phyloP scores from a whole-genome alignment of 2,329 filamentous ascomycete species.

The Cladophialophora carrionii region DNA sequence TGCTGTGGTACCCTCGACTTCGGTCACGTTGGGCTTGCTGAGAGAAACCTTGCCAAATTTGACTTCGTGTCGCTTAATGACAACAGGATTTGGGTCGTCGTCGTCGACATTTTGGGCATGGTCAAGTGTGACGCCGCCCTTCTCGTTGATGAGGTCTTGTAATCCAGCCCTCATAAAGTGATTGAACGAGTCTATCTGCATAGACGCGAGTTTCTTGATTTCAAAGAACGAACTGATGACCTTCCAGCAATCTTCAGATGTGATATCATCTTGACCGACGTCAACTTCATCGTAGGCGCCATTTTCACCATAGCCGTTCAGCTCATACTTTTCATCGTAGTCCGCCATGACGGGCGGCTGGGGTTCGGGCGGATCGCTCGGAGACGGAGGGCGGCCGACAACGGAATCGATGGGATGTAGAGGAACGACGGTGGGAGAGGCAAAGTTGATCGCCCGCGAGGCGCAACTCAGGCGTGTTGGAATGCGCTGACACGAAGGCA shows the following conservation, averaged over 20 bases:
- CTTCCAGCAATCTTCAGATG: conserved; percentile 96
- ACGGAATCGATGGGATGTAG: neutral
- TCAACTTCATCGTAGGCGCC: conserved; percentile 70
- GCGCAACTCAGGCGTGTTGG: conserved; percentile 16
- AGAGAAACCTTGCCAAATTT: conserved; percentile 90
- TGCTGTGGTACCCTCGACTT: conserved; percentile 85
- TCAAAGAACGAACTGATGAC: conserved; percentile 98
- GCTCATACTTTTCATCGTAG: conserved; percentile 47
- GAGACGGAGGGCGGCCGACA: neutral
- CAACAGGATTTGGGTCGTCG: conserved; percentile 73
- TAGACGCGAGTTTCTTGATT: conserved; percentile 89
- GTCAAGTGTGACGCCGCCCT: conserved; percentile 88
- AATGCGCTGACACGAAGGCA: conserved; percentile 24
- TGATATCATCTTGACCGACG: conserved; percentile 70
- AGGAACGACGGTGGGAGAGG: conserved; percentile 7
- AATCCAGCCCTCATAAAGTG: conserved; percentile 94
- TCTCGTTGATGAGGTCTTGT: conserved; percentile 91
- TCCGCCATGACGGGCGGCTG: conserved; percentile 53
- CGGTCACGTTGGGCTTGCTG: conserved; percentile 85
- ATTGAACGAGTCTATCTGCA: conserved; percentile 98
- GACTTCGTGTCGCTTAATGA: conserved; percentile 90
- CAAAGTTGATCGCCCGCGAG: conserved; percentile 11
- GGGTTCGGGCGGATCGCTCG: neutral
- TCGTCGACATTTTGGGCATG: conserved; percentile 79
- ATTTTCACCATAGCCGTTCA: conserved; percentile 61